Evolutionary conservation across 495 filamentous ascomycete species (phyloP), one percentile per base, ranked within the genome.

Genomic region (Aspergillus cristatus): DNA sequence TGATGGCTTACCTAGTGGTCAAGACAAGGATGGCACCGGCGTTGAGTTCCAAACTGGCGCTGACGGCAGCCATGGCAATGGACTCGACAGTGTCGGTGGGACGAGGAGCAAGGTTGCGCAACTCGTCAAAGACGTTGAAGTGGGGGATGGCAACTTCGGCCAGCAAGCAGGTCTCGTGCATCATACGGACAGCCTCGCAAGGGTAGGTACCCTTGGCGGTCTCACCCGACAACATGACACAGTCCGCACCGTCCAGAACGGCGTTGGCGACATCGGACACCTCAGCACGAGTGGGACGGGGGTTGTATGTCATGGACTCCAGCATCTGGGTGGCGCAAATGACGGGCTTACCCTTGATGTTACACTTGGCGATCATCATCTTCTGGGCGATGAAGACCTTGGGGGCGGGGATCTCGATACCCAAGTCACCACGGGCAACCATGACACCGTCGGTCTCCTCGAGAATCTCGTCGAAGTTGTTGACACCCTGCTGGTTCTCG

Each of bases 281-380:
- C 71, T 98, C 91, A 39, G 90, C 91, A 63, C 91, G 84, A 34
- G 91, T 98, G 25, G 91, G 91, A 39, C 91, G 86, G 44, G 91
- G 91, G 69, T 98, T 98, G 74, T 94, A 91, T 63, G 94, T 97
- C 91, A 98, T 98, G 49, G 86, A 94, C 76, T 98, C 91, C 44
- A 98, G 74, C 82, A 87, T 86, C 64, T 88, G 81, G 20, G 84
- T 87, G 35, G 86, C 86, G 62, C 89, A 95, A 59, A 97, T 95
- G 55, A 87, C 86, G 45, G 91, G 91, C 76, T 98, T 98, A 60
- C 93, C 91, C 51, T 89, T 90, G 56, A 96, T 82, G 74, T 98
- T 98, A 76, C 93, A 97, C 80, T 96, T 97, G 61, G 90, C 86
- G 67, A 97, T 97, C 82, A 98, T 89, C 86, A 97, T 97, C 81